These are phyloP conservation scores for Paecilomyces formosus DNA, from an alignment of 2,329 filamentous ascomycete species.

Conservation along the genomic window DNA sequence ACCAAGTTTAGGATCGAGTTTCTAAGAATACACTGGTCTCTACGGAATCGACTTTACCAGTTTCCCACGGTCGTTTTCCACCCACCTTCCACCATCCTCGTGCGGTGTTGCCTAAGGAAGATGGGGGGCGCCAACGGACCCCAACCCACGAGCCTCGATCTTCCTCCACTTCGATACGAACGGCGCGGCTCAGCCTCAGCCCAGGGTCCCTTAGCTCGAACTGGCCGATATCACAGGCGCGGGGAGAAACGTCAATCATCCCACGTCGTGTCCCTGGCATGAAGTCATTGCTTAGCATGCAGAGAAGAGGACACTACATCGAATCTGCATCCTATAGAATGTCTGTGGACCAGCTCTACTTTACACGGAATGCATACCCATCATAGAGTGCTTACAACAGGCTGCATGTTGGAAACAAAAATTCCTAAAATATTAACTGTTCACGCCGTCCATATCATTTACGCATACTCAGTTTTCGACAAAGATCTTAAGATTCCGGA, in stretches of 20 bases:
- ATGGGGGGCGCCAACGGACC: background rate
- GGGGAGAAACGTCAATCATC: background rate
- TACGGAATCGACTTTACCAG: background rate
- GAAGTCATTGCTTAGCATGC: background rate
- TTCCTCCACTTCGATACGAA: background rate
- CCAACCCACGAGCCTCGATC: background rate
- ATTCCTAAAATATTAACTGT: background rate
- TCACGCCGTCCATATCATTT: background rate
- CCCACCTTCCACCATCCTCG: background rate
- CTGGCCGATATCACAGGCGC: background rate
- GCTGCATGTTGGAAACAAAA: background rate
- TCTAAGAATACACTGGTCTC: background rate
- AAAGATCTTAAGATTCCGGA: background rate
- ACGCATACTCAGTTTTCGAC: background rate
- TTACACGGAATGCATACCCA: background rate
- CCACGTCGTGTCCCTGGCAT: background rate
- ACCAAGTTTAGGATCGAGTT: background rate
- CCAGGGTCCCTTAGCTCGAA: background rate
- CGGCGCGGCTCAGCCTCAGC: background rate
- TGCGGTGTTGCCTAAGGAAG: background rate
- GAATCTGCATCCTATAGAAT: background rate
- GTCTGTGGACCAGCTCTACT: background rate
- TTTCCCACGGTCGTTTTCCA: background rate
- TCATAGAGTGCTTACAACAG: background rate
- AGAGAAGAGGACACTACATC: background rate